Base-by-base conservation (phyloP, 2,329 filamentous ascomycete species). In the Cladorrhinum sp. region DNA sequence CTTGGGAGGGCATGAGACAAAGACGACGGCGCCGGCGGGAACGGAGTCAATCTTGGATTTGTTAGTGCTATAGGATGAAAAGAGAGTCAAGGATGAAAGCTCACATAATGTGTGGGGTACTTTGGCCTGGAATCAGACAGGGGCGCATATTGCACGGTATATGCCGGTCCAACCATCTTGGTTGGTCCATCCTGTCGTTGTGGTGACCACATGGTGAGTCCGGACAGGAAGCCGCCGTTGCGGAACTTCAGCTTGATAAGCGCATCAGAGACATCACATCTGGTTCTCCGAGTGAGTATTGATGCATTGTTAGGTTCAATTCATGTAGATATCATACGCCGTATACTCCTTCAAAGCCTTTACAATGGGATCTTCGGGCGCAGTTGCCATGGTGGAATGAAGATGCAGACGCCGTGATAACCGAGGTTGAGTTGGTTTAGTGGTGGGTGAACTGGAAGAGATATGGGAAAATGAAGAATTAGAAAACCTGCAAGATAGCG, bases 181-280 rank as follows among this genome's bases (percentile, higher is more conserved):
- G 81, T 81, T 10, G 72, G 64, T 4, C 80, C 81, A 20, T 75
- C 75, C 71, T 83, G 80, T 42, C 78, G 77, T 55, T 76, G 71
- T 1, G 82, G 82, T 2, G 82, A 84, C 75, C 77, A 84, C 76
- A 85, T 80, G 24, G 77, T 80, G 53, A 85, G 71, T 12, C 81
- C 80, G 2, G 78, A 75, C 1, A 85, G 74, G 69, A 84, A 85
- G 49, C 82, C 82, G 63, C 82, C 82, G 65, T 82, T 72, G 62
- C 71, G 74, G 57, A 74, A 71, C 49, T 77, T 75, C 49, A 84
- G 73, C 68, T 83, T 83, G 64, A 74, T 74, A 1, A 84, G 75
- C 1, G 80, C 82, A 63, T 83, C 81, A 50, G 80, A 78, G 46
- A 82, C 78, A 65, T 82, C 80, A 68, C 76, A 81, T 33, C 76